Conservation (phyloP, 345 rosid genomes). For the Eucalyptus guilfoylei region DNA sequence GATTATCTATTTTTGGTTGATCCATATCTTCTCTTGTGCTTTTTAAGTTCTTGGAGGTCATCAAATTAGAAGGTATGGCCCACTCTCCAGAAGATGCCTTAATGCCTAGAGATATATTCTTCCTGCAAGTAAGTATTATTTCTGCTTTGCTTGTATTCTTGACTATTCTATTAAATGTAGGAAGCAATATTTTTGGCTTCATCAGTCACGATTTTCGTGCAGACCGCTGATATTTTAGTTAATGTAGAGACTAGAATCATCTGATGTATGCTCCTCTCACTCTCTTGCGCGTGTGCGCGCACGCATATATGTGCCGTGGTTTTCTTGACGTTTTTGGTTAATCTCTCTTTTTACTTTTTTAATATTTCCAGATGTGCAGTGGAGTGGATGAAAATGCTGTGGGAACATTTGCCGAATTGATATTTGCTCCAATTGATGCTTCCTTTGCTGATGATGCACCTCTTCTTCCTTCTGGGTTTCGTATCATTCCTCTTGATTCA, state of each 20-base stretch:
- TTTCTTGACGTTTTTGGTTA: background rate
- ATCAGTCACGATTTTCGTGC: background rate
- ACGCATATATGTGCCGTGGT: background rate
- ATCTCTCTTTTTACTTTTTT: background rate
- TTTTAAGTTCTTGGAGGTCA: conserved; percentile 81
- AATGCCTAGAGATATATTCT: conserved; percentile 85
- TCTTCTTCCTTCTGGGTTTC: conserved; percentile 94
- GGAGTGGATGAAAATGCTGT: conserved; percentile 96
- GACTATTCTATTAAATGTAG: background rate
- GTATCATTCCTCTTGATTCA: conserved; percentile 93
- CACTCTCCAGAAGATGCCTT: conserved; percentile 90
- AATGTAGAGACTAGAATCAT: background rate
- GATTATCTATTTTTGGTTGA: background rate
- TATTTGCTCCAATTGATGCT: conserved; percentile 96
- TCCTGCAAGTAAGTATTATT: conserved; percentile 63
- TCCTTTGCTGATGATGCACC: conserved; percentile 99
- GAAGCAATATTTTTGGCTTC: background rate
- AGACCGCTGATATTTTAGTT: background rate
- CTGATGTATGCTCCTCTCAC: background rate
- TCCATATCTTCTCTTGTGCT: background rate
- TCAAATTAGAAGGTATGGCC: conserved; percentile 80
- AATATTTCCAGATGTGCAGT: conserved; percentile 61
- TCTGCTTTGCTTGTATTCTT: background rate
- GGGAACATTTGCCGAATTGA: conserved; percentile 95
- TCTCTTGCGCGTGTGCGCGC: rapidly evolving